Conservation (phyloP, 768 basidiomycete species). For the Leucosporidium yakuticum region DNA sequence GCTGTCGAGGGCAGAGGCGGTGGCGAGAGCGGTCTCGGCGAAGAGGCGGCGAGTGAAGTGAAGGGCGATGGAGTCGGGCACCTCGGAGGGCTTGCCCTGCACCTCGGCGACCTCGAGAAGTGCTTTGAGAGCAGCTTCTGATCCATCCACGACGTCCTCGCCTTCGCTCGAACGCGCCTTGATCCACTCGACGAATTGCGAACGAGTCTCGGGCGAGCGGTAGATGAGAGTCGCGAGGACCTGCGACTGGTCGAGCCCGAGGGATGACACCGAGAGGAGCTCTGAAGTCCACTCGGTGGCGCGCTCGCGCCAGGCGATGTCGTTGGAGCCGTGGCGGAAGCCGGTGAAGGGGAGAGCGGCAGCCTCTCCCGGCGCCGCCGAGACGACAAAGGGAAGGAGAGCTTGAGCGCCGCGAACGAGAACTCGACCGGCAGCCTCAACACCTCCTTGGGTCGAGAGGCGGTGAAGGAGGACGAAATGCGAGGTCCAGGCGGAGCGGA, state of each 20-base stretch:
- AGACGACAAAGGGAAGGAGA: conserved; percentile 5
- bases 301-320: background rate
- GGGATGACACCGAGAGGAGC: conserved; percentile 1
- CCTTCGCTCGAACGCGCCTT: background rate
- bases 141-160: background rate
- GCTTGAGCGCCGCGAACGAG: conserved; percentile 15
- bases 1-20: background rate
- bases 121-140: conserved; percentile 9
- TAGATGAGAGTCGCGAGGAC: conserved; percentile 16
- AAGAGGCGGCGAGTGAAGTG: background rate
- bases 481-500: conserved; percentile 12
- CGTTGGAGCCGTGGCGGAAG: background rate
- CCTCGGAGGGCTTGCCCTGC: background rate
- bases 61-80: background rate
- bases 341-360: background rate
- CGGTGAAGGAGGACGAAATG: conserved; percentile 19
- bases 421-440: background rate
- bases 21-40: background rate
- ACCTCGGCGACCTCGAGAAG: conserved; percentile 15
- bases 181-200: background rate
- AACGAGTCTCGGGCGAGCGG: conserved; percentile 15
- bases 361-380: background rate
- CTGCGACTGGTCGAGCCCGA: background rate
- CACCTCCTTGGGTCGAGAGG: conserved; percentile 3
- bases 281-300: conserved; percentile 17